Percentiles rank a stretch among this genome's conserved stretches.
These are phyloP conservation scores for Hymenoscyphus scutula DNA, from an alignment of 2,329 filamentous ascomycete genomes.

Conservation along the genomic window DNA sequence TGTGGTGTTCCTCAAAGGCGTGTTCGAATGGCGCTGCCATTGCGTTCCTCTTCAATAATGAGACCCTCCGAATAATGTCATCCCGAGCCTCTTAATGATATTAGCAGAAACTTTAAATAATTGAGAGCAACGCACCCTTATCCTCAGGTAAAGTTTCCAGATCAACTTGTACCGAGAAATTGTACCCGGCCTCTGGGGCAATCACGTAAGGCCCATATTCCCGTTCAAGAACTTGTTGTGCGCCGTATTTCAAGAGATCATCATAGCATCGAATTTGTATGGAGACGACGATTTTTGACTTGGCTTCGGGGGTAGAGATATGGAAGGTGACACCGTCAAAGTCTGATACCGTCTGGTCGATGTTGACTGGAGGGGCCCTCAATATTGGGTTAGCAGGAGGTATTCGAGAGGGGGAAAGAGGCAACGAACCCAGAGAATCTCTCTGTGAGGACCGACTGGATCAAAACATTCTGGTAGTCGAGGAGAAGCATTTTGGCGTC, in stretches of 20 bases:
- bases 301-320: constrained; percentile 91
- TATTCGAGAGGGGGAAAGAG: constrained; percentile 4
- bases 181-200: constrained; percentile 82
- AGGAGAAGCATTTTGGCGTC: constrained; percentile 73
- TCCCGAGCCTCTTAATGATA: constrained; percentile 65
- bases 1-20: constrained; percentile 89
- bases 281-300: constrained; percentile 92
- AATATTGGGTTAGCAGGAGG: constrained; percentile 32
- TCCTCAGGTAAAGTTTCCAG: constrained; percentile 80
- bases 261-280: constrained; percentile 93
- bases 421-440: constrained; percentile 57
- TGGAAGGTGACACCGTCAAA: constrained; percentile 99
- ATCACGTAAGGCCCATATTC: constrained; percentile 95
- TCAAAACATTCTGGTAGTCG: constrained; percentile 98
- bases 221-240: constrained; percentile 83
- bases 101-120: constrained; percentile 12
- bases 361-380: constrained; percentile 80
- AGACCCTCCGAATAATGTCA: constrained; percentile 81
- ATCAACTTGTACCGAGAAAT: constrained; percentile 92
- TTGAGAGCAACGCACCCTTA: constrained; percentile 53
- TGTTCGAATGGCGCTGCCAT: constrained; percentile 99
- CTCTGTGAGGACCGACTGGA: constrained; percentile 93
- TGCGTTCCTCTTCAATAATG: constrained; percentile 92
- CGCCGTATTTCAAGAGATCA: constrained; percentile 90
- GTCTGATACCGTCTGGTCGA: constrained; percentile 98